phyloP scores from a whole-genome alignment of 2,329 filamentous ascomycete genomes.

The Phaeophleospora eucalypticola region DNA sequence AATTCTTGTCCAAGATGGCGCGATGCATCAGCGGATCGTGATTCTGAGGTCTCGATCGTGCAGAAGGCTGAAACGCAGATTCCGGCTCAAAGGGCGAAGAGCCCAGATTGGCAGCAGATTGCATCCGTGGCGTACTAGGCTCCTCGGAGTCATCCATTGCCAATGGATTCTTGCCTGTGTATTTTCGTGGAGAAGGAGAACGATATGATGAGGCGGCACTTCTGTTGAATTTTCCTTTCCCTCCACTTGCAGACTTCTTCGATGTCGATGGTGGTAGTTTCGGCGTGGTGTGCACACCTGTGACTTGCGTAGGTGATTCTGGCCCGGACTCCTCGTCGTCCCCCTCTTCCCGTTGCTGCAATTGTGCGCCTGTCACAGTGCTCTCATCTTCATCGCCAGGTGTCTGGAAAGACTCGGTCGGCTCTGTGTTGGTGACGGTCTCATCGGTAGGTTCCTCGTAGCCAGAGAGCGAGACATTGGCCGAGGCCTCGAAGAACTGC shows the following conservation, averaged over 20 bases:
- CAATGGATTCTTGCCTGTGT: conserved; percentile 38
- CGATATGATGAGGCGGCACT: conserved; percentile 21
- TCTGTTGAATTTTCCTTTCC: conserved; percentile 25
- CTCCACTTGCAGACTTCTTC: conserved; percentile 19
- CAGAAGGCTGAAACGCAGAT: conserved; percentile 39
- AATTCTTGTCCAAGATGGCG: conserved; percentile 83
- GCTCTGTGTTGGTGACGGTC: conserved; percentile 43
- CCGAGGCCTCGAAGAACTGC: conserved; percentile 97
- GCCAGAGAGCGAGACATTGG: conserved; percentile 91
- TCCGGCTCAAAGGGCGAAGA: conserved; percentile 52
- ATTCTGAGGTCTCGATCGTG: conserved; percentile 33
- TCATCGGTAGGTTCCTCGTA: conserved; percentile 77
- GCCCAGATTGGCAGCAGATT: conserved; percentile 13
- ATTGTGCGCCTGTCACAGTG: conserved; percentile 33
- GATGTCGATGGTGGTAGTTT: conserved; percentile 39
- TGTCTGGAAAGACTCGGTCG: conserved; percentile 28
- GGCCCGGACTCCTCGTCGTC: conserved; percentile 58
- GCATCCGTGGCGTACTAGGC: conserved; percentile 30
- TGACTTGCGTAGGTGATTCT: conserved; percentile 52
- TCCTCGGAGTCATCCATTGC: conserved; percentile 22
- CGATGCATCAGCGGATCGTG: conserved; percentile 82
- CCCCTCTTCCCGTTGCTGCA: conserved; percentile 27
- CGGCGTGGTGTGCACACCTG: conserved; percentile 58
- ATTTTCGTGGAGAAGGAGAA: conserved; percentile 35
- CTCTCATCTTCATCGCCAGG: conserved; percentile 25